Evolutionary conservation across 345 rosid species (phyloP).

Genomic region (Sisymbrium altissimum): DNA sequence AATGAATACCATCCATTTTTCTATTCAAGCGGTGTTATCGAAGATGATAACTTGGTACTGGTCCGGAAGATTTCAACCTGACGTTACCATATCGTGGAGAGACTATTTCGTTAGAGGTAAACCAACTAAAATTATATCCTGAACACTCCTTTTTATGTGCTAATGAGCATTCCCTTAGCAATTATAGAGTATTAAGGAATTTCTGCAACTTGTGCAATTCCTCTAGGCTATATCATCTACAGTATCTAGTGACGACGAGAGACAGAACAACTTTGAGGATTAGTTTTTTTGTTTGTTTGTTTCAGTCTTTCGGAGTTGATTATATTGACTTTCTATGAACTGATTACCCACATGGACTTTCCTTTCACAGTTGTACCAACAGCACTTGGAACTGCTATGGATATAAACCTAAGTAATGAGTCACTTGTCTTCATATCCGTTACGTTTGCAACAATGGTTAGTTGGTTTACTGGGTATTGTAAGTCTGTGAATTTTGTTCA

Average conservation of each 20-base stretch:
- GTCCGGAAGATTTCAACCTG: conserved; percentile 69
- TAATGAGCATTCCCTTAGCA: conserved; percentile 1
- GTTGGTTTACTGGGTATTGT: conserved; percentile 31
- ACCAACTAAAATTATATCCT: not conserved
- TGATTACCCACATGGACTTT: conserved; percentile 85
- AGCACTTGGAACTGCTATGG: conserved; percentile 97
- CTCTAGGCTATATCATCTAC: not conserved
- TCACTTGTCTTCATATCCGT: conserved; percentile 98
- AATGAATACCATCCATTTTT: conserved; percentile 92
- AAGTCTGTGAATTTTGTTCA: conserved; percentile 12
- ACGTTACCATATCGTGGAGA: conserved; percentile 66
- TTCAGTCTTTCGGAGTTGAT: conserved; percentile 22
- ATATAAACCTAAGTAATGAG: conserved; percentile 89
- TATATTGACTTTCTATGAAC: conserved; percentile 59
- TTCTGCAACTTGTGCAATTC: conserved; percentile 1
- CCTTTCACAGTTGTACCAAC: conserved; percentile 98
- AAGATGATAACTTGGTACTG: conserved; percentile 78
- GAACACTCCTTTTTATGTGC: not conserved
- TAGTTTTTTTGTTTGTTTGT: not conserved
- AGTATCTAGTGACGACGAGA: not conserved
- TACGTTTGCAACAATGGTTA: conserved; percentile 98
- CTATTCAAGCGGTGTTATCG: conserved; percentile 88
- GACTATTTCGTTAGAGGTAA: conserved; percentile 88
- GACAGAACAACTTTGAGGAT: not conserved
- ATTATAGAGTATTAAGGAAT: not conserved